Base-by-base conservation (phyloP, 352 stramenopile genomes). In the Pythium aquatile region DNA sequence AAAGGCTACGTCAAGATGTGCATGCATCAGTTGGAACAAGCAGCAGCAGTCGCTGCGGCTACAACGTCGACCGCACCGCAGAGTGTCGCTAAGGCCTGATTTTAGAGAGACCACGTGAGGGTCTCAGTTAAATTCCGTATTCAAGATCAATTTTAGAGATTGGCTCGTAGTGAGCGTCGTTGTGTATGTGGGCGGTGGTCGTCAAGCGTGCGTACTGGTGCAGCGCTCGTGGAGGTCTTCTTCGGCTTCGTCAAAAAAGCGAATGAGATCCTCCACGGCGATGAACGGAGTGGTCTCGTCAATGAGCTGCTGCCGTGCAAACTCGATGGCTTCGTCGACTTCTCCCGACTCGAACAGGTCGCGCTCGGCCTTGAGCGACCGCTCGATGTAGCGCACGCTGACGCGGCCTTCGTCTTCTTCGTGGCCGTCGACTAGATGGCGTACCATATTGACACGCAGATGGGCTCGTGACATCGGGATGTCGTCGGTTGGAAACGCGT, bases 371-470 rank as follows among this genome's bases (percentile, higher is more conserved):
- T 84, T 87, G 47, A 91, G 69, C 64, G 75, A 73, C 28, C 78
- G 79, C 16, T 55, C 68, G 55, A 91, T 81, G 69, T 88, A 89
- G 29, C 74, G 74, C 44, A 72, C 69, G 48, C 77, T 89, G 46
- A 92, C 77, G 33, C 59, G 58, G 1, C 75, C 73, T 14, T 64
- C 61, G 49, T 86, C 83, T 53, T 88, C 83, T 6, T 87, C 79
- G 70, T 92, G 79, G 37, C 75, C 70, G 55, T 90, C 75, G 13
- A 74, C 70, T 30, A 94, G 70, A 60, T 65, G 70, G 60, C 68
- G 70, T 63, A 92, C 85, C 77, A 90, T 89, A 68, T 91, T 93
- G 59, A 70, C 68, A 65, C 91, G 86, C 46, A 91, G 70, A 53
- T 92, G 76, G 28, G 76, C 76, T 54, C 81, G 58, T 79, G 74